These are phyloP conservation scores for Claviceps fusiformis DNA, from an alignment of 2,329 filamentous ascomycete species.

Conservation along the genomic window DNA sequence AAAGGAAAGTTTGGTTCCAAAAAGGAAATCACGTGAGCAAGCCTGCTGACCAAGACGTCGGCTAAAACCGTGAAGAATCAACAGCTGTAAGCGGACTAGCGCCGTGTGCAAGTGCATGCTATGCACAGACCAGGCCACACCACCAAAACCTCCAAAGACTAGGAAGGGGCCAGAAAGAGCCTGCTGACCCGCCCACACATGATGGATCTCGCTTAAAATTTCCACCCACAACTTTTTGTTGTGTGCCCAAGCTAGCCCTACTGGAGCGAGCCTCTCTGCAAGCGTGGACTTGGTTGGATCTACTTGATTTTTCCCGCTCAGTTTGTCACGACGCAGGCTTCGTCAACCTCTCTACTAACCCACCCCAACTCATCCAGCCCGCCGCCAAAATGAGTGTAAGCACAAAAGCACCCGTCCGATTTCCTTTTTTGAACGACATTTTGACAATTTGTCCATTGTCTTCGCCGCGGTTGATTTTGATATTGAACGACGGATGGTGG, in stretches of 20 bases:
- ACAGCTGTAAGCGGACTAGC: slow-evolving; percentile 6
- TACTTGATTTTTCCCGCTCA: slow-evolving; percentile 13
- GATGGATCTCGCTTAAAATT: slow-evolving; percentile 25
- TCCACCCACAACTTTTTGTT: slow-evolving; percentile 23
- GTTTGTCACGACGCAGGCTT: slow-evolving; percentile 14
- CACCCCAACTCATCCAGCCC: neutral
- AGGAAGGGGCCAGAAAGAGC: neutral
- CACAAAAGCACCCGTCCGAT: slow-evolving; percentile 4
- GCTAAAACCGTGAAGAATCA: slow-evolving; percentile 6
- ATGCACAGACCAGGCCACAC: slow-evolving; percentile 12
- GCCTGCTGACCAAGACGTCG: neutral
- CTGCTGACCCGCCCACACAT: neutral
- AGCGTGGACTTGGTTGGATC: neutral
- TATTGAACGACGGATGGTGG: neutral
- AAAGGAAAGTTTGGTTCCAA: neutral
- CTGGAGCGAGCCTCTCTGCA: neutral
- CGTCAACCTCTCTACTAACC: slow-evolving; percentile 14
- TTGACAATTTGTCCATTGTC: neutral
- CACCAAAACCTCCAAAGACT: too few relatives aligned
- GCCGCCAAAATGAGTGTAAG: slow-evolving; percentile 16
- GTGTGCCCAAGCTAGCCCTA: slow-evolving; percentile 5
- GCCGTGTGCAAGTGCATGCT: neutral
- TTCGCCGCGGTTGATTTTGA: neutral
- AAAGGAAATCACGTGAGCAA: neutral
- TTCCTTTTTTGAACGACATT: neutral